Evolutionary conservation across 2,329 filamentous ascomycete genomes (phyloP), one percentile per base, ranked within the genome.

Genomic region (Phoma sp.): DNA sequence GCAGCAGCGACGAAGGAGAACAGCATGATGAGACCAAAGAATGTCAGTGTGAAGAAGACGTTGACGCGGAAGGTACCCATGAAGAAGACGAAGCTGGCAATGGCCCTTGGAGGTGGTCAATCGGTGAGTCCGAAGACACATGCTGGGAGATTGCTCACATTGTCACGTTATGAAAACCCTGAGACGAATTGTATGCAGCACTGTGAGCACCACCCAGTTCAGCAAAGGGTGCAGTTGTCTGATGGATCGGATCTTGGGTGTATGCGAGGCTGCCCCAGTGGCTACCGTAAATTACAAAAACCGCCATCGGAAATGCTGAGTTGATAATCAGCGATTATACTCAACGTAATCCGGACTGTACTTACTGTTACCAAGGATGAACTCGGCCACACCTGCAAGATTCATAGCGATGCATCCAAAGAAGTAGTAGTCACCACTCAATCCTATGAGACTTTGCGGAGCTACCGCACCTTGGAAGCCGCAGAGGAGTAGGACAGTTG

Each of bases 391-490:
- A 20, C 62, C 62, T 5, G 62, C 62, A 6, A 65, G 9, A 11
- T 56, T 57, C 62, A 65, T 62, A 15, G 61, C 62, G 9, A 65
- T 54, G 7, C 51, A 56, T 1, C 62, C 62, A n/a, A 65, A 64
- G 47, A 64, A 65, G 30, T 65, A 65, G 21, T 64, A 65, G 34
- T 64, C 59, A 15, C 57, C 62, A n/a, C 57, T 62, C 11, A 65
- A n/a, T 6, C 62, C 62, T 5, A 64, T 42, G 7, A 65, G 32
- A 50, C 59, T 62, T 17, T 60, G 53, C 5, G 62, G 62, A 3
- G 62, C 59, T 0, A 62, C 42, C 3, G 61, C 57, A n/a, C 61
- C 61, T 28, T 60, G 61, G 15, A 64, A 65, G 4, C 62, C 62
- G 11, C 62, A 65, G 2, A 65, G 50, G 5, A 65, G 61, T 12